phyloP scores from a whole-genome alignment of 2,329 filamentous ascomycete species.

The Calonectria naviculata region DNA sequence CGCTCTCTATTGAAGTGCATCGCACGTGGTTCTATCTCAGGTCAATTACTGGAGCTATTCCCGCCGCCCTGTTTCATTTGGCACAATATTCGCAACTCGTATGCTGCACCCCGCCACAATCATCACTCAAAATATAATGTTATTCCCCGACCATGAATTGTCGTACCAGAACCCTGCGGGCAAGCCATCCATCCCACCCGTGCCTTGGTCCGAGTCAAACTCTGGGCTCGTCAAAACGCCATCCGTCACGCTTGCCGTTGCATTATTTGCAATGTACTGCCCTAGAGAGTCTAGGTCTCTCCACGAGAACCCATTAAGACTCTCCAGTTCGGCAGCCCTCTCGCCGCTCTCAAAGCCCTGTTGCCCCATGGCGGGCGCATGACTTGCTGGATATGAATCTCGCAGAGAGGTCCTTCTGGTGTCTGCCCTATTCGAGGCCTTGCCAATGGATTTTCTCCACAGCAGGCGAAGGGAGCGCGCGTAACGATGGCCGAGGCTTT shows the following conservation, averaged over 20 bases:
- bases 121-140: slow-evolving; percentile 26
- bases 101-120: background rate
- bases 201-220: slow-evolving; percentile 40
- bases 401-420: background rate
- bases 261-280: slow-evolving; percentile 56
- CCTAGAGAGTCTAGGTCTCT: slow-evolving; percentile 69
- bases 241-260: slow-evolving; percentile 34
- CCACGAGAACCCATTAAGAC: slow-evolving; percentile 69
- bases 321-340: slow-evolving; percentile 52
- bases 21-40: background rate
- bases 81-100: background rate
- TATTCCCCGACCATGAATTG: slow-evolving; percentile 31
- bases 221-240: slow-evolving; percentile 40
- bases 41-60: background rate
- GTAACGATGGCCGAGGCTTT: slow-evolving; percentile 71
- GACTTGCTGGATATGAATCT: background rate
- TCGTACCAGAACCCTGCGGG: slow-evolving; percentile 32
- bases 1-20: background rate
- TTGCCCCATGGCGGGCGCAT: background rate
- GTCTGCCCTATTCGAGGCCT: background rate
- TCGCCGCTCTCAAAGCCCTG: background rate
- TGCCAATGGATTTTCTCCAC: slow-evolving; percentile 58
- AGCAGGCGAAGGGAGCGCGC: slow-evolving; percentile 69
- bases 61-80: background rate
- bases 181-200: slow-evolving; percentile 29